Evolutionary conservation across 2,329 filamentous ascomycete genomes (phyloP), one percentile per base, ranked within the genome.

Genomic region (Arthrocladium fulminans): DNA sequence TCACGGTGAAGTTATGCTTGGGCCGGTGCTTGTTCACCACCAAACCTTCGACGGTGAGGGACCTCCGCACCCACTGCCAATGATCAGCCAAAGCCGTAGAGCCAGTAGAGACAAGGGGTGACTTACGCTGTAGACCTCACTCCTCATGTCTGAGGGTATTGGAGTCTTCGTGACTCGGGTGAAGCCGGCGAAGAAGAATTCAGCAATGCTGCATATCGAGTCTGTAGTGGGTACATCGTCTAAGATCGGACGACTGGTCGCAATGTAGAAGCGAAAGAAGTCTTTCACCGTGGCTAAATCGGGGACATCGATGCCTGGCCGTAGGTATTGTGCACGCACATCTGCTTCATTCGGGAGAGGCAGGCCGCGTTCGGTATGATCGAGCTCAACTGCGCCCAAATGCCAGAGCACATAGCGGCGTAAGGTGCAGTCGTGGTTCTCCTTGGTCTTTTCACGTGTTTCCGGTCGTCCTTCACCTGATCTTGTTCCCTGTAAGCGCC

Each of bases 21-120:
- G 43, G 45, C 29, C 47, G 37, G 40, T 51, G 49, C 24, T 53
- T 53, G n/a, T 54, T 54, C 3, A 52, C 52, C 27, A 54, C 43
- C 22, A 54, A 37, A 22, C 50, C 50, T 38, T 50, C 47, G 7
- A 10, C 22, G 8, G 40, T 40, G 23, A 52, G 39, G 43, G 43
- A 37, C 25, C 17, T 35, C 27, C 52, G 50, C 9, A 54, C 5
- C 40, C 40, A 43, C 40, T 43, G 25, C 24, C 25, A 15, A 19
- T 15, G 23, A 19, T 43, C 15, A 43, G 40, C n/a, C 20, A 7
- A 24, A 8, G 12, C 17, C 20, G 12, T 43, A 3, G 23, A 25
- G 17, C 23, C 9, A 40, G 25, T n/a, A 23, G 4, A n/a, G 17
- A 43, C 40, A 23, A 19, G 23, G 12, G 29, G 8, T 5, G 23